Evolutionary conservation across 2,329 filamentous ascomycete species (phyloP), one percentile per base, ranked within the genome.

Genomic region (Clarireedia monteithiana): DNA sequence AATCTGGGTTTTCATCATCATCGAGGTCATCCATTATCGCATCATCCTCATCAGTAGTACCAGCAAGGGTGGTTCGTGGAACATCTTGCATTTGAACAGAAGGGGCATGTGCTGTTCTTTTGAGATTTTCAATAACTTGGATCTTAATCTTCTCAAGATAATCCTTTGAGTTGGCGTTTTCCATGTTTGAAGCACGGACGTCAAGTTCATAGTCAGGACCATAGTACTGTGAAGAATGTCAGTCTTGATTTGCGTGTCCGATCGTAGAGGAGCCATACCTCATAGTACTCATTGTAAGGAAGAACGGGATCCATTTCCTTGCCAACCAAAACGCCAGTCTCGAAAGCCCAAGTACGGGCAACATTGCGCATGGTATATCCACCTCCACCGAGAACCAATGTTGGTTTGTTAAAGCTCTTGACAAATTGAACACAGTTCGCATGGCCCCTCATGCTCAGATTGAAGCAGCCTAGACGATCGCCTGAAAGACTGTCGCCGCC

Each of bases 331-430:
- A 91, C 81, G 62, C 92, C 92, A 1, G 94, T 99, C 73, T 99
- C 94, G 70, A 92, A 95, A 6, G 91, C 91, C 94, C 94, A 99
- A 5, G 92, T 94, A 50, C 94, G 88, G 17, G 94, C 92, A 10
- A 99, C 94, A 63, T 99, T 99, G 60, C 94, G 86, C 72, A 95
- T 95, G 1, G 94, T 99, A 73, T 99, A 99, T 48, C 94, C 94
- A 61, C 94, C 94, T 15, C 94, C 94, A 34, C 94, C 94, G 17
- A 99, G 83, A 20, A 99, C 87, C n/a, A 99, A 80, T 2, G 95
- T 85, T 0, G 94, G 94, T 9, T 94, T 77, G 30, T 83, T 81
- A 69, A 92, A 91, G 60, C 82, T 85, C 73, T 96, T 96, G 63
- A 95, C 89, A 65, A 87, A 97, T 62, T 86, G 86, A 63, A 97